Evolutionary conservation across 1,284 basidiomycete genomes (phyloP), one percentile per base, ranked within the genome.

Genomic region (Sanghuangporus sanghuang): DNA sequence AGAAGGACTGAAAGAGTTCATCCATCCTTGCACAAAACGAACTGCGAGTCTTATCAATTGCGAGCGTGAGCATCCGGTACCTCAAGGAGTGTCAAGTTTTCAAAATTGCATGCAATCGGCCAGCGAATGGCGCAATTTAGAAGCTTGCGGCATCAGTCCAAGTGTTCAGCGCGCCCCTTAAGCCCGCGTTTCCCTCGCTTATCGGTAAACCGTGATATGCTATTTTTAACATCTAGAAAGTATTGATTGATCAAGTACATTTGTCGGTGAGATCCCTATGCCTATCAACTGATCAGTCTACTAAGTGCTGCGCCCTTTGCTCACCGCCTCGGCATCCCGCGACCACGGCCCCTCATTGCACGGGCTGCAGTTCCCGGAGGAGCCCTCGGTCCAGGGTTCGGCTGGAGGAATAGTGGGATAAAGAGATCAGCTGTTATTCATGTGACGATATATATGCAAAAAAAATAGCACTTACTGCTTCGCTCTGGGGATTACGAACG

Each of bases 401-500:
- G 81, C 89, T 87, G 21, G 66, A 12, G 64, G 59, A 48, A 21
- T 21, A 23, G 9, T n/a, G 11, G 36, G 65, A 63, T 40, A 60
- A 63, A 59, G 44, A 67, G 48, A 67, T 49, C n/a, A 67, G 58
- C 39, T 71, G 66, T 14, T 58, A 50, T 62, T 23, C 62, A 64
- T n/a, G 36, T 50, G 52, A 58, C 12, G 57, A 50, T 55, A 40
- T 58, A 50, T 55, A 40, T 58, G 50, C 18, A 40, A 64, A 21
- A 32, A 23, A 57, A 57, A 52, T 50, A 49, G 66, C 8, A 78
- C 86, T 67, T 75, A 93, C 92, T 72, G 85, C 84, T 84, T 96
- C 93, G 73, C 90, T 93, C 74, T 96, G 93, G 6, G 95, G 95
- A 73, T 95, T 96, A 68, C 91, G 82, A 35, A 97, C 93, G 6